Evolutionary conservation across 2,329 filamentous ascomycete genomes (phyloP), one percentile per base, ranked within the genome.

Genomic region (Aspergillus sp.): DNA sequence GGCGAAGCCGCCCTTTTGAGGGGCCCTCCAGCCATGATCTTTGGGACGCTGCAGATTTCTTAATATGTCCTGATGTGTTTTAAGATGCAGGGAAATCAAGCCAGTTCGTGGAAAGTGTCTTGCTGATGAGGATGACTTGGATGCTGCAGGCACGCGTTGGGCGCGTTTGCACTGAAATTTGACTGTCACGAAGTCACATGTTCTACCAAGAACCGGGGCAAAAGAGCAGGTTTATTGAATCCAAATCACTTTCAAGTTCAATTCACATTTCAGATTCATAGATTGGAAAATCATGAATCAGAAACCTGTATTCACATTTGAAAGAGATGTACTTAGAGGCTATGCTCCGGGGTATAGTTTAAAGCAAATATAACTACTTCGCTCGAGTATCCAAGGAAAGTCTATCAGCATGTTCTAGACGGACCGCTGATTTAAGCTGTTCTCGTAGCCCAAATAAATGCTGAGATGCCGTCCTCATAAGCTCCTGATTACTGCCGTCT

Each of bases 331-430:
- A 66, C 63, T 59, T 55, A 51, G 60, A 64, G 61, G 19, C 54
- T 15, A 56, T 31, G 56, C 60, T 59, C 59, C 55, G 57, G 66
- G 66, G 66, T 67, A 68, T 69, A 65, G 25, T 61, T 65, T 23
- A 66, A 63, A 22, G 57, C 68, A 58, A 43, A 48, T 41, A 59
- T 54, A 48, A 58, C 71, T 80, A 85, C 72, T 83, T 87, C 45
- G 87, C 83, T 59, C 86, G 80, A 3, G 86, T 86, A 70, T 89
- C 86, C 64, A 89, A 74, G 28, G 83, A 78, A 54, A 89, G 73
- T 54, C 87, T 79, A 72, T 89, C 85, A 1, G 84, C 85, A 50
- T 84, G 80, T 51, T 82, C 79, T 66, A 89, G 70, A 55, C 85
- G 83, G 23, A 89, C 82, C 17, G 83, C 83, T 9, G 76, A 76